These are phyloP conservation scores for Trichoderma pleuroti DNA, from an alignment of 2,329 filamentous ascomycete species.

Conservation along the genomic window DNA sequence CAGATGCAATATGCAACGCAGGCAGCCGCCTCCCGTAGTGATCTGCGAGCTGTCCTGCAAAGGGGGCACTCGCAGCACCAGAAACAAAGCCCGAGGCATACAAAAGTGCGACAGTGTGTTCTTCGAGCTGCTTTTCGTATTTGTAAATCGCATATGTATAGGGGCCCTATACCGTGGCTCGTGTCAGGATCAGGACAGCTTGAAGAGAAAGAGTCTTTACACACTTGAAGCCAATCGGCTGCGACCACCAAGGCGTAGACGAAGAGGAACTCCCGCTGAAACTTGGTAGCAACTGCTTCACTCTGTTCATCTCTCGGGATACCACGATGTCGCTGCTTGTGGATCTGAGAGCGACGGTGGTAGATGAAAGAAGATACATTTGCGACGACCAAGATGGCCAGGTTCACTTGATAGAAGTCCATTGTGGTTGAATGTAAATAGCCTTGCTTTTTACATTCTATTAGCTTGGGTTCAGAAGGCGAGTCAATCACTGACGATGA, in stretches of 20 bases:
- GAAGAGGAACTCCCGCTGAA: conserved; percentile 16
- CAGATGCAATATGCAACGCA: conserved; percentile 53
- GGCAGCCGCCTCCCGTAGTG: conserved; percentile 47
- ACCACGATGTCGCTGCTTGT: neutral
- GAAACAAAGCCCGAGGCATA: conserved; percentile 48
- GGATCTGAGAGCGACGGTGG: conserved; percentile 20
- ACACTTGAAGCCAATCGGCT: conserved; percentile 35
- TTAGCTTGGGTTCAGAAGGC: neutral
- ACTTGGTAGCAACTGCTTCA: neutral
- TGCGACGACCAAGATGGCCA: neutral
- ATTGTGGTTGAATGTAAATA: neutral
- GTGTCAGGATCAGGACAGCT: neutral
- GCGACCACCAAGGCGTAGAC: conserved; percentile 32
- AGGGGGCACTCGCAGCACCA: conserved; percentile 43
- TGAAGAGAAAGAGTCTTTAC: neutral
- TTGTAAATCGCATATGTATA: conserved; percentile 52
- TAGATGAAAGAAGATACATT: conserved; percentile 27
- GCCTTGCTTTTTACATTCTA: neutral
- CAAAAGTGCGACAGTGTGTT: conserved; percentile 42
- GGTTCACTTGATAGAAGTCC: conserved; percentile 17
- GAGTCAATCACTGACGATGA: neutral
- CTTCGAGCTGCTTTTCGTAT: conserved; percentile 45
- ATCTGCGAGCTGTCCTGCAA: conserved; percentile 39
- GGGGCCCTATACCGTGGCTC: conserved; percentile 34
- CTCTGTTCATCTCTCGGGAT: neutral